A percentile compares a stretch with the other conserved stretches of the same genome.
Evolutionary conservation across 2,329 filamentous ascomycete genomes (phyloP).

Genomic region (Paradendryphiella salina): DNA sequence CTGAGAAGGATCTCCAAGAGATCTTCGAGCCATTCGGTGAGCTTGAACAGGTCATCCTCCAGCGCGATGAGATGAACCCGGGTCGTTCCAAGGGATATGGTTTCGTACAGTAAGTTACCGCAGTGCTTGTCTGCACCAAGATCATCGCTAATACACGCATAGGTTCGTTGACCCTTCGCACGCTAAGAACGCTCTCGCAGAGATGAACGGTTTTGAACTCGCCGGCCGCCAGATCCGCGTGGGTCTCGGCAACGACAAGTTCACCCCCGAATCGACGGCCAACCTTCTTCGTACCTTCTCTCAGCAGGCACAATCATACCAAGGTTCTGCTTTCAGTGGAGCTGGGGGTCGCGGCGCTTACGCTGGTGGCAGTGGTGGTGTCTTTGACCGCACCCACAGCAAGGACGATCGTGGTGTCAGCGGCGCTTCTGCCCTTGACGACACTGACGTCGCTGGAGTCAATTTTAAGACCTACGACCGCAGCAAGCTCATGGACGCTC

Average conservation of each 20-base stretch:
- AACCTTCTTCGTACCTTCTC: slow-evolving; percentile 91
- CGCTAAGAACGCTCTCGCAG: slow-evolving; percentile 92
- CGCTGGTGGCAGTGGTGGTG: slow-evolving; percentile 68
- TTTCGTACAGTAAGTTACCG: slow-evolving; percentile 85
- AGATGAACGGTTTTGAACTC: slow-evolving; percentile 99
- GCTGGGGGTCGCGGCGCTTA: slow-evolving; percentile 84
- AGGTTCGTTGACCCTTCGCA: slow-evolving; percentile 89
- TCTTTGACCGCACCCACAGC: slow-evolving; percentile 87
- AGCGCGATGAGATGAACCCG: slow-evolving; percentile 82
- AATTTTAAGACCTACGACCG: slow-evolving; percentile 99
- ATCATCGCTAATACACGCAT: slow-evolving; percentile 44
- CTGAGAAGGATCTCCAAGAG: slow-evolving; percentile 90
- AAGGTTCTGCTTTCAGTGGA: slow-evolving; percentile 90
- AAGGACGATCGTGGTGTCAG: slow-evolving; percentile 86
- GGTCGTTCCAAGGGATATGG: slow-evolving; percentile 75
- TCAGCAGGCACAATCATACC: slow-evolving; percentile 64
- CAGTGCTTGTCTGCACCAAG: neutral
- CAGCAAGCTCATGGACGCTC: slow-evolving; percentile 97
- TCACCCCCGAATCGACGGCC: slow-evolving; percentile 94
- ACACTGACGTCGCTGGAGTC: slow-evolving; percentile 95
- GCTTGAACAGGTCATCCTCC: slow-evolving; percentile 94
- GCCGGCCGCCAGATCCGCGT: slow-evolving; percentile 97
- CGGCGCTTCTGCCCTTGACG: slow-evolving; percentile 91
- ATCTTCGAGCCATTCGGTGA: slow-evolving; percentile 98
- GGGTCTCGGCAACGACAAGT: slow-evolving; percentile 99